Conservation (phyloP, 768 basidiomycete species). For the Russula vinacea region DNA sequence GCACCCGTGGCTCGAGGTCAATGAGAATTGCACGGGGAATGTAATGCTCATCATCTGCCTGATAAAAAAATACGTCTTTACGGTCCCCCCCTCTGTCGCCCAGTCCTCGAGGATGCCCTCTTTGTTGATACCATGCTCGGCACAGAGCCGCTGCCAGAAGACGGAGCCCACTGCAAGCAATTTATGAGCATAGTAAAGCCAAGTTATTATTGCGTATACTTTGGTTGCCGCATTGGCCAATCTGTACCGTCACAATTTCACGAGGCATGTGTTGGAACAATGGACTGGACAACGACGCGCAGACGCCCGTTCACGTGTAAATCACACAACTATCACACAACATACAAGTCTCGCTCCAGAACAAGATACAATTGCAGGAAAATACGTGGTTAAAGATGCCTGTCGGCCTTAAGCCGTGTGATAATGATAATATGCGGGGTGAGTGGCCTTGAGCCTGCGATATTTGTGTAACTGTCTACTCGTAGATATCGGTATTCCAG, state of each 20-base stretch:
- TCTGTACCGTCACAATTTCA: constrained; percentile 78
- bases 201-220: constrained; percentile 44
- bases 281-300: neutral
- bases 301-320: neutral
- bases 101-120: constrained; percentile 96
- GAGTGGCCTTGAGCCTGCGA: constrained; percentile 29
- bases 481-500: constrained; percentile 27
- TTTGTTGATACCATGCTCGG: constrained; percentile 96
- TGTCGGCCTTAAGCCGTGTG: constrained; percentile 30
- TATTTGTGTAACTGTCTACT: constrained; percentile 21
- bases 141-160: constrained; percentile 97
- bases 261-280: constrained; percentile 57
- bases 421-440: constrained; percentile 29
- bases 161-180: constrained; percentile 79
- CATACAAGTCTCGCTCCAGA: neutral
- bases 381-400: constrained; percentile 27
- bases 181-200: constrained; percentile 21
- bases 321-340: neutral
- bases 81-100: constrained; percentile 95
- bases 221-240: constrained; percentile 93
- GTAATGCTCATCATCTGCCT: constrained; percentile 99
- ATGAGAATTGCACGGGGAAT: constrained; percentile 95
- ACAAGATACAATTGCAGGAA: constrained; percentile 24
- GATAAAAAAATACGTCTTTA: constrained; percentile 99
- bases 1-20: constrained; percentile 92